phyloP scores from a whole-genome alignment of 2,329 filamentous ascomycete genomes.

The Microsporum audouinii region DNA sequence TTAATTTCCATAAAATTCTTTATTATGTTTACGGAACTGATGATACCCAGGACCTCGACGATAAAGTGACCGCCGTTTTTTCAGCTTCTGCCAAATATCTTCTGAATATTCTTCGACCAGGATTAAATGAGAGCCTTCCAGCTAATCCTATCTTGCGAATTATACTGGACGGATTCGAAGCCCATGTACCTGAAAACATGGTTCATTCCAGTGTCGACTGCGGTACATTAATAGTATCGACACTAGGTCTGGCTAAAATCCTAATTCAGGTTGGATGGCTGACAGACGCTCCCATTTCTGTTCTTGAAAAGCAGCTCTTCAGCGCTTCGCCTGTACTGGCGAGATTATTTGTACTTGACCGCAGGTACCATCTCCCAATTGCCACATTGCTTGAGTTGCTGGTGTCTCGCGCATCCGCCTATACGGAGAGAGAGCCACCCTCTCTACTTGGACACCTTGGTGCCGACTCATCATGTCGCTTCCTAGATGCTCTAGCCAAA shows the following conservation, averaged over 20 bases:
- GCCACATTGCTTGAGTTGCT: constrained; percentile 61
- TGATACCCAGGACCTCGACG: constrained; percentile 39
- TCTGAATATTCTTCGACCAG: constrained; percentile 62
- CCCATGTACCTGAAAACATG: not conserved
- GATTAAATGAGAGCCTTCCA: constrained; percentile 56
- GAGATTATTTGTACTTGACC: constrained; percentile 60
- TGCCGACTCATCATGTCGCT: constrained; percentile 68
- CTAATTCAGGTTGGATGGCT: constrained; percentile 60
- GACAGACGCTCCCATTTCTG: constrained; percentile 50
- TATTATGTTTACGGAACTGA: constrained; percentile 65
- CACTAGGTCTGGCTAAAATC: constrained; percentile 55
- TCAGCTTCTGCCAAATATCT: constrained; percentile 64
- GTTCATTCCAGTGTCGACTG: not conserved
- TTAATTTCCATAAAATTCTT: constrained; percentile 60
- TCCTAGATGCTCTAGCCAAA: constrained; percentile 64
- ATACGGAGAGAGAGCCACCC: constrained; percentile 61
- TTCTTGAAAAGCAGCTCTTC: constrained; percentile 68
- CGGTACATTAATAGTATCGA: constrained; percentile 52
- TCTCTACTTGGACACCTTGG: constrained; percentile 87
- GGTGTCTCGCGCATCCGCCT: constrained; percentile 56
- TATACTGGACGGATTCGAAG: constrained; percentile 51
- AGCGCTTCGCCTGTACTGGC: constrained; percentile 66
- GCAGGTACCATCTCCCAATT: constrained; percentile 53
- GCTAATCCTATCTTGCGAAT: constrained; percentile 67
- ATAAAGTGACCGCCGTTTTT: constrained; percentile 52